Base-by-base conservation (phyloP, 2,329 filamentous ascomycete genomes). In the Ophiostoma triangulosporum region DNA sequence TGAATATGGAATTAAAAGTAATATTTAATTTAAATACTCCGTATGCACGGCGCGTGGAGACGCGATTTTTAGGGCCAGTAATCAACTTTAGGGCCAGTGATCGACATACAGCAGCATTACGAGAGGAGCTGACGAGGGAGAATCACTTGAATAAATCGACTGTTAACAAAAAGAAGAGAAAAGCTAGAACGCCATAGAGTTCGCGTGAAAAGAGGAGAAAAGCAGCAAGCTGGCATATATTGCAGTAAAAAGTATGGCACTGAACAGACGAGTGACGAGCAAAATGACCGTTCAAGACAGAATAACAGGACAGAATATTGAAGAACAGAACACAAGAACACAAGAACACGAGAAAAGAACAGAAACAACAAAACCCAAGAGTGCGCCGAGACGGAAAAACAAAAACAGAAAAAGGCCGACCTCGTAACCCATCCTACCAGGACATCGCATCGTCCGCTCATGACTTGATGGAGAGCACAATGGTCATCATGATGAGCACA, bases 401-500 rank as follows among this genome's bases (percentile, higher is more conserved):
- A 38, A 24, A 43, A 14, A 32, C 17, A 33, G 12, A 48, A 11
- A 6, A 48, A 7, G 4, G 46, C n/a, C n/a, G n/a, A n/a, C n/a
- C n/a, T n/a, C n/a, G n/a, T n/a, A n/a, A n/a, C n/a, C n/a, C n/a
- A n/a, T n/a, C n/a, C n/a, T n/a, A 35, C 48, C 22, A 38, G 31
- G 29, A 2, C 48, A 6, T 26, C 9, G 22, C 40, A n/a, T n/a
- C n/a, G n/a, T n/a, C 15, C 11, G 14, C 48, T 48, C 33, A 57
- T 24, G 35, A 17, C 68, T 76, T 78, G 52, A 74, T 64, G 3
- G 74, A 70, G 56, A 80, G 70, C 27, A 79, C 69, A 55, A 80
- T 75, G n/a, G 73, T 71, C 59, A 78, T 61, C 46, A 81, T 61
- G 60, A 81, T 77, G 57, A 81, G 64, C 45, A 73, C 64, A 26